These are phyloP conservation scores for Aspergillus vadensis DNA, from an alignment of 2,329 filamentous ascomycete species.

Conservation along the genomic window DNA sequence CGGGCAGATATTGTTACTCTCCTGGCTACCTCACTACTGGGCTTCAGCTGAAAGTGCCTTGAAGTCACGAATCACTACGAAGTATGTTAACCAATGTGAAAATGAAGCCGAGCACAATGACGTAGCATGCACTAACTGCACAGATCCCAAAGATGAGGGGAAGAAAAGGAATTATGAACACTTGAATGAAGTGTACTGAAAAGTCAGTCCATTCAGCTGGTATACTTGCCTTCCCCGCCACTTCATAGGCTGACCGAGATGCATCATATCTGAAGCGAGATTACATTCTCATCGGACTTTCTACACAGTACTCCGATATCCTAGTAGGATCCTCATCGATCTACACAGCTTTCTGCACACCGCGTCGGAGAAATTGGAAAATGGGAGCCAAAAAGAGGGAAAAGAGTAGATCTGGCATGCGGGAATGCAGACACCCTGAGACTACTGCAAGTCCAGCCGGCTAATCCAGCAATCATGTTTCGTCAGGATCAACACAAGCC, in stretches of 20 bases:
- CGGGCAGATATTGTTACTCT: too few relatives aligned
- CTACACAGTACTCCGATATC: not conserved
- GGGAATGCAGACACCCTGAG: slow-evolving; percentile 16
- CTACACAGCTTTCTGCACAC: not conserved
- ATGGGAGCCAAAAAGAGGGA: not conserved
- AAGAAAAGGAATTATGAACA: not conserved
- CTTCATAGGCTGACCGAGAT: not conserved
- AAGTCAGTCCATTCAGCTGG: not conserved
- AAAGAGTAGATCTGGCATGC: slow-evolving; percentile 12
- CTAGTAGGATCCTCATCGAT: not conserved
- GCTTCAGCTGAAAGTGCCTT: not conserved
- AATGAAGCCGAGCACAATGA: not conserved
- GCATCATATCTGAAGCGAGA: not conserved
- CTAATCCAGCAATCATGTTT: slow-evolving; percentile 13
- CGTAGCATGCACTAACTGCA: not conserved
- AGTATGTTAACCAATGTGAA: not conserved
- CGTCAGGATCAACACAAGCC: slow-evolving; percentile 3
- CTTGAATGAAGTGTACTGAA: not conserved
- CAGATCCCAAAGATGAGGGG: not conserved
- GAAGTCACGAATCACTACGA: not conserved
- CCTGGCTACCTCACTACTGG: not conserved
- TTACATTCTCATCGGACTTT: not conserved
- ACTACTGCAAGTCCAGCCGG: slow-evolving; percentile 18
- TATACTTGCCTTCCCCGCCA: not conserved
- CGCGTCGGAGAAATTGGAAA: not conserved